Evolutionary conservation across 352 stramenopile species (phyloP).

Genomic region (Phytopythium kandeliae): DNA sequence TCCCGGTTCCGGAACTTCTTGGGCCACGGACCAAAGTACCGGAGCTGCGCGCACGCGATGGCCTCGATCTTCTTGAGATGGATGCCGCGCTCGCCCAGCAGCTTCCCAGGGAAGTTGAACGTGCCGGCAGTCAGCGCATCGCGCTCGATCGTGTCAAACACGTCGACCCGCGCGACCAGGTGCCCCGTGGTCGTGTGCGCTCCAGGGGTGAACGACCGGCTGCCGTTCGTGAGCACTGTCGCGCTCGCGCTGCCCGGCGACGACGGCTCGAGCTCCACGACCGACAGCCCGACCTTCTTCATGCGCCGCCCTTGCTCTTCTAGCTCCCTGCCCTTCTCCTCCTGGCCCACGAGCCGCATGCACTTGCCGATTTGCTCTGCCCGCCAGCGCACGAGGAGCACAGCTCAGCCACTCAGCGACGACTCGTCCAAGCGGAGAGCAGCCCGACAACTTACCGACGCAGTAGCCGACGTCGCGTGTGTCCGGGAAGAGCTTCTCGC

Average conservation of each 20-base stretch:
- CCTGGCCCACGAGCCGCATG: constrained; percentile 41
- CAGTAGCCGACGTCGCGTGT: constrained; percentile 75
- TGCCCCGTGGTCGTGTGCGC: constrained; percentile 24
- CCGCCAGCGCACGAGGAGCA: too few species aligned
- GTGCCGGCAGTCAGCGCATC: constrained; percentile 40
- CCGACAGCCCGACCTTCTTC: constrained; percentile 47
- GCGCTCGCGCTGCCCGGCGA: constrained; percentile 1
- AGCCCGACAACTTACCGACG: constrained; percentile 31
- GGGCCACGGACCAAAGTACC: constrained; percentile 41
- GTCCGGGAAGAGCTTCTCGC: constrained; percentile 64
- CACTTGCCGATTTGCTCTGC: constrained; percentile 86
- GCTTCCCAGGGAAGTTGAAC: constrained; percentile 60
- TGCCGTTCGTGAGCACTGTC: constrained; percentile 1
- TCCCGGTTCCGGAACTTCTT: constrained; percentile 18
- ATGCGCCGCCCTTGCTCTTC: constrained; percentile 56
- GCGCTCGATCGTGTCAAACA: constrained; percentile 29
- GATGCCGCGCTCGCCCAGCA: constrained; percentile 57
- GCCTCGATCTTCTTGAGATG: constrained; percentile 61
- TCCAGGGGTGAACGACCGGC: constrained; percentile 18
- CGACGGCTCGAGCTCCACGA: constrained; percentile 21
- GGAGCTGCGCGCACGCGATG: constrained; percentile 45
- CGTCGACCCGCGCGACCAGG: constrained; percentile 22
- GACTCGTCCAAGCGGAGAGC: not conserved
- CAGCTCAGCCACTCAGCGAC: too few species aligned
- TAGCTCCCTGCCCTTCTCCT: constrained; percentile 51